phyloP scores from a whole-genome alignment of 345 rosid species.

The Rhizophora apiculata region DNA sequence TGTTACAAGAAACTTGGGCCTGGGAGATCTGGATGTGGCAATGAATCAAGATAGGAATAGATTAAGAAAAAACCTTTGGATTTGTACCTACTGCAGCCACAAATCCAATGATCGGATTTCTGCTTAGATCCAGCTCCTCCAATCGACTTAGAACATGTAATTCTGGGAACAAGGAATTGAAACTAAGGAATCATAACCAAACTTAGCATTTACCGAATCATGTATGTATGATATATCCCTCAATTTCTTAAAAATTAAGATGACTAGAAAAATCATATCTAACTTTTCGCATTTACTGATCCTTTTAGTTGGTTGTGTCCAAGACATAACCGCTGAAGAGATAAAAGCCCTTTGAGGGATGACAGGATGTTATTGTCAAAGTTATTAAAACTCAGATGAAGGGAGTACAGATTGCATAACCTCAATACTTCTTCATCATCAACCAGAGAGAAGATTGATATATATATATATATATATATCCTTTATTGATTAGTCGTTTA shows the following conservation, averaged over 20 bases:
- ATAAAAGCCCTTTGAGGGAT: background rate
- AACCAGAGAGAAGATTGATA: too few relatives aligned
- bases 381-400: background rate
- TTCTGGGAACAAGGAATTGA: too few relatives aligned
- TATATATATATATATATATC: too few relatives aligned
- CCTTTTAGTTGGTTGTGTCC: background rate
- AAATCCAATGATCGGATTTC: background rate
- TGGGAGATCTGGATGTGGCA: background rate
- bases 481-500: too few relatives aligned
- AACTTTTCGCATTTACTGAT: background rate
- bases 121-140: too few relatives aligned
- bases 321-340: background rate
- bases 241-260: background rate
- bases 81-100: constrained; percentile 10
- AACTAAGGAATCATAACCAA: too few relatives aligned
- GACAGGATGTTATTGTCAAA: background rate
- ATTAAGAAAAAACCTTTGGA: background rate
- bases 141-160: too few relatives aligned
- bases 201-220: too few relatives aligned
- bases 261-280: background rate
- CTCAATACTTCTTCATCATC: too few relatives aligned
- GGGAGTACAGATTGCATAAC: background rate
- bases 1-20: too few relatives aligned
- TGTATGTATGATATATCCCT: too few relatives aligned
- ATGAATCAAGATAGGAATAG: background rate